Base-by-base conservation (phyloP, 2,329 filamentous ascomycete genomes). In the Aspergillus unguis region DNA sequence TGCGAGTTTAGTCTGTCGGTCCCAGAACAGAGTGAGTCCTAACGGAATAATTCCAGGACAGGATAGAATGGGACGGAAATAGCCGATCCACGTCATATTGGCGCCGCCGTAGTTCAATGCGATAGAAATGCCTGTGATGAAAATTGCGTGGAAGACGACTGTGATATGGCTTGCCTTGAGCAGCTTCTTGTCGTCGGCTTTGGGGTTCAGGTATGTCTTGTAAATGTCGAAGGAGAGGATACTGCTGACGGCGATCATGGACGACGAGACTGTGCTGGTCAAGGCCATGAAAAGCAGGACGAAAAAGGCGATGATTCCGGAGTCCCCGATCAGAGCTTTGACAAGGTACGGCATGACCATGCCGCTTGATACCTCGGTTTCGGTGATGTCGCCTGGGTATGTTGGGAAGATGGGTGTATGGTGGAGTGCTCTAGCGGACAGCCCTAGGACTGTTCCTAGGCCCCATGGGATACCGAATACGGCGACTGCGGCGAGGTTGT, bases 211-310 rank as follows among this genome's bases (percentile, higher is more conserved):
- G 54, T 80, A 80, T 3, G 75, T 79, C 44, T 75, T 72, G 63
- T 75, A 80, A n/a, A 79, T 59, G 54, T 80, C 77, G 45, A 77
- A 74, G 4, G 75, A 77, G 6, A 80, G 63, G 40, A 80, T 79
- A 51, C 73, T 76, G 64, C 73, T 76, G 25, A 79, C 77, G 1
- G 77, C 77, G 44, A 80, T 80, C 69, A 79, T 75, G 4, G 72
- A 75, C 0, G 77, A 77, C 0, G 76, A 78, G 0, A 79, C 70
- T 0, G 76, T 79, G 47, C 73, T 76, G 0, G 78, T 80, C 27
- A 80, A 59, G 3, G 77, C 76, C 77, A 80, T 80, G 63, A 80
- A 80, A 1, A 79, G 63, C 6, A 80, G 65, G 0, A 80, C 68
- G 11, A 80, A 72, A 44, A 77, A 72, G 2, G 68, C 76, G 2